Base-by-base conservation (phyloP, 2,329 filamentous ascomycete genomes). In the Claviceps digitariae region DNA sequence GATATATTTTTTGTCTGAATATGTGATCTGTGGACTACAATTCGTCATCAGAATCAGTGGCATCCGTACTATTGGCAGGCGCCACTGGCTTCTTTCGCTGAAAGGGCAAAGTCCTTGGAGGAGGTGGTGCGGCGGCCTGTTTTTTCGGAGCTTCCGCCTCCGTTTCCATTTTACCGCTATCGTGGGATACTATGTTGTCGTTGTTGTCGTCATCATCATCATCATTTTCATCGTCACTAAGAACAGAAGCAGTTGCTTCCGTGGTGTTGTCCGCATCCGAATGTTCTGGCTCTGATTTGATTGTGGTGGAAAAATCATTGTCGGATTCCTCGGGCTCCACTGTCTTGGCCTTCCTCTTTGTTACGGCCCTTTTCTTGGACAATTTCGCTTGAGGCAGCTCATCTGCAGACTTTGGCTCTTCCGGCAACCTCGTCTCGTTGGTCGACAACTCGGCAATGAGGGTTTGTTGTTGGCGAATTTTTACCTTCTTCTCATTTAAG, bases 401-500 rank as follows among this genome's bases (percentile, higher is more conserved):
- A 13, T 52, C 50, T 6, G 48, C 50, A 51, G 53, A 49, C 40
- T 66, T 59, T 27, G 66, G 66, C 40, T 52, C 53, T 47, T 60
- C 59, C n/a, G 59, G 64, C 51, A 56, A 62, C 54, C 58, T 56
- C 60, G 57, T 62, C 27, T 7, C 40, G 25, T 41, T 46, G 23
- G 29, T n/a, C 4, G 75, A 73, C 3, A 72, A 72, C 2, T 69
- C 59, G 3, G 70, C 66, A 25, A 89, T 67, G 21, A 86, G 67
- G 41, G 78, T 75, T 60, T 86, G 82, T 67, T 89, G 85, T 60
- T 89, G 79, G 45, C 86, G 72, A 50, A 90, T 90, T 67, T 87
- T 90, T 51, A 83, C 72, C 67, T 90, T 90, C 71, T 91, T 91
- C 64, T 85, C 80, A 60, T 90, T 90, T 1, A 90, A 70, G 2